phyloP scores from a whole-genome alignment of 768 basidiomycete species.

The Mycena venus region DNA sequence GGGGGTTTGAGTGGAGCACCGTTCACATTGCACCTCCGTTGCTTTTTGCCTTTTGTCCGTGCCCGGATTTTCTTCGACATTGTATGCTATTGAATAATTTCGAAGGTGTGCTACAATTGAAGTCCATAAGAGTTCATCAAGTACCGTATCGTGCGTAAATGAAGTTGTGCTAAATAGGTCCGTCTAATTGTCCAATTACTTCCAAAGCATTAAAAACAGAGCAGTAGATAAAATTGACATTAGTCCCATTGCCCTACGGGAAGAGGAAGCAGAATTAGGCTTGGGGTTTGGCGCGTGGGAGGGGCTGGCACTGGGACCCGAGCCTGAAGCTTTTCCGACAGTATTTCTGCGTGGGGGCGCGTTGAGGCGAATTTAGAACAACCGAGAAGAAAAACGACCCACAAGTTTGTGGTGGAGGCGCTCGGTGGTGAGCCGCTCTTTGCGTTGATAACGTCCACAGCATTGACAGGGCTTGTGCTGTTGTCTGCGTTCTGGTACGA shows the following conservation, averaged over 20 bases:
- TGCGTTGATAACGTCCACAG: not conserved
- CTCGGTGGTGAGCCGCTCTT: not conserved
- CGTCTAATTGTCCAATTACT: not conserved
- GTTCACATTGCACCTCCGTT: no score
- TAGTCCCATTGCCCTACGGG: not conserved
- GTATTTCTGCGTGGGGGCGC: not conserved
- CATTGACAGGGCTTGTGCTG: slow-evolving; percentile 9
- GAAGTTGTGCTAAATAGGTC: not conserved
- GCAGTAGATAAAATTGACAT: not conserved
- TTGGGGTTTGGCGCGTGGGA: not conserved
- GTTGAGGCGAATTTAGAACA: not conserved
- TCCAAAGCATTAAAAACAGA: not conserved
- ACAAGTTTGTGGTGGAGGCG: not conserved
- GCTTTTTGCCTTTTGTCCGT: no score
- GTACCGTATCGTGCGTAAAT: not conserved
- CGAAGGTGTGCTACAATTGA: no score
- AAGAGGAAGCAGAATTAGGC: not conserved
- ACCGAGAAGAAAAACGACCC: not conserved
- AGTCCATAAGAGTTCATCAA: no score
- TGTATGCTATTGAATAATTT: no score
- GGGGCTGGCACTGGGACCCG: not conserved
- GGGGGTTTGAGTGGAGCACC: no score
- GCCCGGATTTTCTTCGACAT: no score
- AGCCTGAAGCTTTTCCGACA: not conserved
- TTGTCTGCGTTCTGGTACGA: slow-evolving; percentile 62